Evolutionary conservation across 306 rosid species (phyloP).

Genomic region (Cercis canadensis): DNA sequence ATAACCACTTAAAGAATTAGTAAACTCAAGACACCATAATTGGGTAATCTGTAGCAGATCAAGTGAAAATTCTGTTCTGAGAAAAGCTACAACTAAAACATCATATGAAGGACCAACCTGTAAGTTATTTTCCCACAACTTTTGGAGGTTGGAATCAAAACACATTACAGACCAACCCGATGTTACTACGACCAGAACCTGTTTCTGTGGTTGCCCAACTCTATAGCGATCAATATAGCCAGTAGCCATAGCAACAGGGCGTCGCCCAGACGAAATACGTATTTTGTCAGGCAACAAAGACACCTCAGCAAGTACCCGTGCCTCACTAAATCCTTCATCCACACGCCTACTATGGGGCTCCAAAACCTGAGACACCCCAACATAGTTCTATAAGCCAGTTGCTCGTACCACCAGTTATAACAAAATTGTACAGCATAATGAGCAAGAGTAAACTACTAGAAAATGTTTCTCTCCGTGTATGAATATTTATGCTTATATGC

Average conservation of each 20-base stretch:
- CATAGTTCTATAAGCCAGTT: conserved; percentile 18
- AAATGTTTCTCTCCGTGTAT: neutral
- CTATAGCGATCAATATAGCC: conserved; percentile 77
- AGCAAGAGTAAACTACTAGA: neutral
- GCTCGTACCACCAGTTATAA: conserved; percentile 16
- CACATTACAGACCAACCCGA: conserved; percentile 99
- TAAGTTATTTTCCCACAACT: conserved; percentile 90
- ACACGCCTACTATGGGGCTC: conserved; percentile 90
- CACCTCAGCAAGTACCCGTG: conserved; percentile 76
- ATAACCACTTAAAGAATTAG: conserved; percentile 34
- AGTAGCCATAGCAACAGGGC: conserved; percentile 94
- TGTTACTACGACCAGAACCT: conserved; percentile 92
- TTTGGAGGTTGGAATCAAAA: conserved; percentile 88
- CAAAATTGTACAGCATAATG: conserved; percentile 24
- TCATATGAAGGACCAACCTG: conserved; percentile 62
- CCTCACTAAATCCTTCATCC: conserved; percentile 91
- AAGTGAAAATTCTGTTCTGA: neutral
- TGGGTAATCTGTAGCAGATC: neutral
- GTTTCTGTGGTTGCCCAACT: conserved; percentile 72
- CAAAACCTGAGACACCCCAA: conserved; percentile 63
- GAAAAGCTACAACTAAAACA: conserved; percentile 24
- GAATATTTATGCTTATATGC: neutral
- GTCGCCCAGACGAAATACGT: conserved; percentile 85
- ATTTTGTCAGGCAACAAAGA: conserved; percentile 92
- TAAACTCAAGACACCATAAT: conserved; percentile 5